Conservation (phyloP, 2,329 filamentous ascomycete genomes). For the Tricladium varicosporioides region DNA sequence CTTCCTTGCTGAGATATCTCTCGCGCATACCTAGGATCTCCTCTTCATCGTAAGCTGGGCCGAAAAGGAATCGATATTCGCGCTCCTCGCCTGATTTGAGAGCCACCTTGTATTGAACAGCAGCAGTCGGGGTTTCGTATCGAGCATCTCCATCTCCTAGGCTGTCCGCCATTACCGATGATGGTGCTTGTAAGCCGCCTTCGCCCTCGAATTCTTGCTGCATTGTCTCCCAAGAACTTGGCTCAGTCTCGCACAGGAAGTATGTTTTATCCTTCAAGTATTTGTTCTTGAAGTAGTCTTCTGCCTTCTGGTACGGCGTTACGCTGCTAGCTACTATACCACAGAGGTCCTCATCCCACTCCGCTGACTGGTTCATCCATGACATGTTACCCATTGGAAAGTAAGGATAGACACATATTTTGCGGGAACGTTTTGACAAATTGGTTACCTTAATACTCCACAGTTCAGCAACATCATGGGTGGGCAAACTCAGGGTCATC, state of each 20-base stretch:
- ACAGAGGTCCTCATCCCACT: constrained; percentile 47
- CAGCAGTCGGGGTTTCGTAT: constrained; percentile 54
- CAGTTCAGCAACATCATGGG: constrained; percentile 53
- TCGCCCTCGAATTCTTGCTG: constrained; percentile 55
- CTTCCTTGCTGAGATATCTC: constrained; percentile 49
- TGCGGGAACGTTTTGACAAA: constrained; percentile 42
- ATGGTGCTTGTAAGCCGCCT: constrained; percentile 52
- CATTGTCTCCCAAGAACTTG: constrained; percentile 51
- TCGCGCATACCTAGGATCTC: constrained; percentile 46
- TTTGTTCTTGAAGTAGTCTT: constrained; percentile 57
- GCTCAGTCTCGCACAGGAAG: constrained; percentile 51
- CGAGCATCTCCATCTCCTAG: constrained; percentile 48
- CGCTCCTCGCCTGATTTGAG: constrained; percentile 40
- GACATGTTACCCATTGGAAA: constrained; percentile 61
- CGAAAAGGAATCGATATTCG: constrained; percentile 54
- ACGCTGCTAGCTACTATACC: constrained; percentile 52
- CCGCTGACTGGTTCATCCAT: constrained; percentile 59
- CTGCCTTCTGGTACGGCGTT: constrained; percentile 56
- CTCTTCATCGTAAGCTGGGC: constrained; percentile 50
- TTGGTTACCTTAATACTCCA: constrained; percentile 55
- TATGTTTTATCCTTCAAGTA: constrained; percentile 56
- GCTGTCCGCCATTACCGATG: constrained; percentile 39
- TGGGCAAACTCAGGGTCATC: constrained; percentile 51
- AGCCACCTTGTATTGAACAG: constrained; percentile 49
- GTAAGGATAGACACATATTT: constrained; percentile 53